Evolutionary conservation across 352 stramenopile genomes (phyloP).

Genomic region (Globisporangium mamillatum): DNA sequence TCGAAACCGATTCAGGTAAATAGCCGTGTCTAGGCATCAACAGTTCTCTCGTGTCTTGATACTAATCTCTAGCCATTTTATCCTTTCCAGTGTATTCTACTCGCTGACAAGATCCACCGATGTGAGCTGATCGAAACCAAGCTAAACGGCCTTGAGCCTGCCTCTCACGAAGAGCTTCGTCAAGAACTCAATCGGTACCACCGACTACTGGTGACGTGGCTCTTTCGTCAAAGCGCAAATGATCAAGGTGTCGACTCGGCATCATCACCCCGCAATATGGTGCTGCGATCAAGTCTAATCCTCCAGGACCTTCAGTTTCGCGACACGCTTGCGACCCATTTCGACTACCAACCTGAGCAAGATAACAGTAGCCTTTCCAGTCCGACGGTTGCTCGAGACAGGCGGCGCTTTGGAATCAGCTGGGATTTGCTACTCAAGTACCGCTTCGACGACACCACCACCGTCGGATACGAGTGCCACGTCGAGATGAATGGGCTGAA

Average conservation of each 20-base stretch:
- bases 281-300: conserved; percentile 28
- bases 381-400: not conserved
- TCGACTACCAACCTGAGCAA: not conserved
- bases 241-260: too few relatives aligned
- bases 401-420: conserved; percentile 9
- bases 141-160: not conserved
- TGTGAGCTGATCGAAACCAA: conserved; percentile 38
- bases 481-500: conserved; percentile 48
- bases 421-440: conserved; percentile 67
- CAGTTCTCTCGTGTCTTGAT: not conserved
- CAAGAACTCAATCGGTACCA: conserved; percentile 8
- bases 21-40: not conserved
- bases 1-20: conserved; percentile 32
- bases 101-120: conserved; percentile 48
- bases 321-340: conserved; percentile 39
- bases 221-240: not conserved
- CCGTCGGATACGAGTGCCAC: conserved; percentile 60
- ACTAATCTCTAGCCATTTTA: not conserved
- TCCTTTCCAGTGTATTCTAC: conserved; percentile 28
- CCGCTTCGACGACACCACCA: conserved; percentile 52
- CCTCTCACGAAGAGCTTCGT: not conserved
- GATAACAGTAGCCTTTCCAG: not conserved
- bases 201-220: not conserved
- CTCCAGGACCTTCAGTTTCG: conserved; percentile 60
- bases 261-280: conserved; percentile 21